phyloP scores from a whole-genome alignment of 1,139 yeast species.

The Suhomyces chickasaworum region DNA sequence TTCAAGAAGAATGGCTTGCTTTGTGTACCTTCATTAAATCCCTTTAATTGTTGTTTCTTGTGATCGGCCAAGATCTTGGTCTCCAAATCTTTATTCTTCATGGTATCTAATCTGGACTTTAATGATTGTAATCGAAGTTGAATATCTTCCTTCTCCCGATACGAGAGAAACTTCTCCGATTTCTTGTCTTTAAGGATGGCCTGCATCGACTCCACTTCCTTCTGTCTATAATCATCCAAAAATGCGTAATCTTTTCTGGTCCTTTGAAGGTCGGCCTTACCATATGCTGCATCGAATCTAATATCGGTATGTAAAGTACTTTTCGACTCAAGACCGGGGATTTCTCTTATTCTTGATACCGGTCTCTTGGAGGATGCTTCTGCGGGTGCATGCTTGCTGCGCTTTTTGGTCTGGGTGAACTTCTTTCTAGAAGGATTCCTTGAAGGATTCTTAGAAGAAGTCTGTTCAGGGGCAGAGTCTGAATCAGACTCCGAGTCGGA shows the following conservation, averaged over 20 bases:
- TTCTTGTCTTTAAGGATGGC: slow-evolving; percentile 58
- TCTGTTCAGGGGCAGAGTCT: slow-evolving; percentile 19
- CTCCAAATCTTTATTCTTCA: slow-evolving; percentile 77
- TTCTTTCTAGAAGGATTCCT: slow-evolving; percentile 12
- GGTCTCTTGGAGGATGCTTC: slow-evolving; percentile 71
- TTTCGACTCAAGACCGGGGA: slow-evolving; percentile 59
- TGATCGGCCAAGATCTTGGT: slow-evolving; percentile 58
- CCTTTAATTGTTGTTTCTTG: slow-evolving; percentile 49
- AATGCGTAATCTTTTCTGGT: slow-evolving; percentile 80
- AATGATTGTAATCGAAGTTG: slow-evolving; percentile 59
- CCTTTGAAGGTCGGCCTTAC: slow-evolving; percentile 69
- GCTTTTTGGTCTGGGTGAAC: slow-evolving; percentile 23
- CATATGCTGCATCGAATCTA: slow-evolving; percentile 86
- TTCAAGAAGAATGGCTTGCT: slow-evolving; percentile 64
- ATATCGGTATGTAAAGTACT: slow-evolving; percentile 67
- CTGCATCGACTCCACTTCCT: slow-evolving; percentile 66
- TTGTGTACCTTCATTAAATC: slow-evolving; percentile 51
- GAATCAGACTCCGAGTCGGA: slow-evolving; percentile 14
- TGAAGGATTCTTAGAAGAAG: no score
- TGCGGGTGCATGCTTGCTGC: slow-evolving; percentile 76
- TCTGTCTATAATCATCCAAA: slow-evolving; percentile 78
- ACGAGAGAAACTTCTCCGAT: slow-evolving; percentile 43
- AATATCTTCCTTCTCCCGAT: slow-evolving; percentile 55
- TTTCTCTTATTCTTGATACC: slow-evolving; percentile 69
- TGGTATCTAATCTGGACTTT: slow-evolving; percentile 73